Evolutionary conservation across 2,329 filamentous ascomycete genomes (phyloP).

Genomic region (Teratosphaeria pseudoeucalypti): DNA sequence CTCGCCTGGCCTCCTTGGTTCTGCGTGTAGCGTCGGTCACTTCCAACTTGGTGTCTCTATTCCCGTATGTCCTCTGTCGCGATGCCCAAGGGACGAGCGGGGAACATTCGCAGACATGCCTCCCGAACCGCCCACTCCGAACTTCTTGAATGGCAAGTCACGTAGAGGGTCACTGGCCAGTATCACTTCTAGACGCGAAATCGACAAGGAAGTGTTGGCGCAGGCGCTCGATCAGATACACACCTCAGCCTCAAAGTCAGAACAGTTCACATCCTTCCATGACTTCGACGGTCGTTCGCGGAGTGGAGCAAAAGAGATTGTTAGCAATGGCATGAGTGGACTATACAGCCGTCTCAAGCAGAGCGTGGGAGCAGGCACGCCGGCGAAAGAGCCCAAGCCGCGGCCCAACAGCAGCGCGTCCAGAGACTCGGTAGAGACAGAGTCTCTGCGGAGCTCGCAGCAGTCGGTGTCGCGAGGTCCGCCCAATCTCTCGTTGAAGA

Average conservation of each 20-base stretch:
- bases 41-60: neutral
- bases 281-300: constrained; percentile 69
- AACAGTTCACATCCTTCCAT: constrained; percentile 83
- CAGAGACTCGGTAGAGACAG: constrained; percentile 12
- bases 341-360: constrained; percentile 71
- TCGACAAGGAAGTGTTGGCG: constrained; percentile 65
- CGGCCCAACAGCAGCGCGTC: constrained; percentile 19
- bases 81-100: constrained; percentile 4
- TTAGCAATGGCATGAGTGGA: constrained; percentile 53
- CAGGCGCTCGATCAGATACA: constrained; percentile 81
- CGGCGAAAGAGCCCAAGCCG: constrained; percentile 12
- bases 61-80: constrained; percentile 3
- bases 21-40: neutral
- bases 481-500: constrained; percentile 8
- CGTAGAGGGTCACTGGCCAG: constrained; percentile 30
- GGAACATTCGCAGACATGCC: constrained; percentile 11
- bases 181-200: constrained; percentile 26
- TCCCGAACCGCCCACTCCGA: constrained; percentile 14
- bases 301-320: constrained; percentile 26
- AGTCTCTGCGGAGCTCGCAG: constrained; percentile 12
- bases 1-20: neutral
- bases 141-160: constrained; percentile 23
- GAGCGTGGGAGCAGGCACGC: constrained; percentile 17
- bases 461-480: constrained; percentile 6
- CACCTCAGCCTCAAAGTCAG: constrained; percentile 73